These are phyloP conservation scores for Termitomyces sp. DNA, from an alignment of 768 basidiomycete species.

Conservation along the genomic window DNA sequence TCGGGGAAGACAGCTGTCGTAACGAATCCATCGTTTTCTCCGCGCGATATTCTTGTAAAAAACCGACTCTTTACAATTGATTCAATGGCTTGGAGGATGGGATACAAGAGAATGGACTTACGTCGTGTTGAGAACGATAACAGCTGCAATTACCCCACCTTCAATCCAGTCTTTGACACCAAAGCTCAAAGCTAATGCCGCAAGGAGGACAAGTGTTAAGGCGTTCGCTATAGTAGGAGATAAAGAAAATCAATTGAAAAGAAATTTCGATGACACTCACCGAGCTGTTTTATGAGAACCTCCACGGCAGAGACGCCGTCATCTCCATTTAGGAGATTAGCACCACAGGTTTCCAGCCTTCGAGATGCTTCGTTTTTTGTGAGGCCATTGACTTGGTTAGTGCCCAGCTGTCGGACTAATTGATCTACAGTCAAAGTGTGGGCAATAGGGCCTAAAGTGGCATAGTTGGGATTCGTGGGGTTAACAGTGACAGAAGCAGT, in stretches of 20 bases:
- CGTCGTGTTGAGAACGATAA: slow-evolving; percentile 37
- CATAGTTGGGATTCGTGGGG: slow-evolving; percentile 24
- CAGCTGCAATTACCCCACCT: slow-evolving; percentile 43
- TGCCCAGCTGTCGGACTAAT: slow-evolving; percentile 25
- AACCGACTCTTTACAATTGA: slow-evolving; percentile 27
- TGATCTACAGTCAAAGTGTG: slow-evolving; percentile 25
- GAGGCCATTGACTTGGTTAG: slow-evolving; percentile 27
- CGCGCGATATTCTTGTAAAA: slow-evolving; percentile 41
- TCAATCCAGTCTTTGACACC: slow-evolving; percentile 50
- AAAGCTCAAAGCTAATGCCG: slow-evolving; percentile 44
- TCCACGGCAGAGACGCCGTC: slow-evolving; percentile 27
- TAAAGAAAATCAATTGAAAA: background rate
- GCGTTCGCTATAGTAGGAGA: slow-evolving; percentile 29
- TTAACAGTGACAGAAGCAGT: slow-evolving; percentile 26
- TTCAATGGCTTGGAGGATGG: background rate
- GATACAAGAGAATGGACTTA: slow-evolving; percentile 9
- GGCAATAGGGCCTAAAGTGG: slow-evolving; percentile 23
- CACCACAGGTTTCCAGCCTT: slow-evolving; percentile 26
- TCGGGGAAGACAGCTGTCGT: slow-evolving; percentile 40
- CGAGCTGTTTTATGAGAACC: slow-evolving; percentile 29
- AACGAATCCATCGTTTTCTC: slow-evolving; percentile 49
- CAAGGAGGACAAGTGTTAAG: slow-evolving; percentile 28
- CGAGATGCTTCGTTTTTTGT: slow-evolving; percentile 28
- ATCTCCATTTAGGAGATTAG: slow-evolving; percentile 28
- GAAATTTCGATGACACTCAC: slow-evolving; percentile 13